Base-by-base conservation (phyloP, 2,329 filamentous ascomycete genomes). In the Neonectria punicea region DNA sequence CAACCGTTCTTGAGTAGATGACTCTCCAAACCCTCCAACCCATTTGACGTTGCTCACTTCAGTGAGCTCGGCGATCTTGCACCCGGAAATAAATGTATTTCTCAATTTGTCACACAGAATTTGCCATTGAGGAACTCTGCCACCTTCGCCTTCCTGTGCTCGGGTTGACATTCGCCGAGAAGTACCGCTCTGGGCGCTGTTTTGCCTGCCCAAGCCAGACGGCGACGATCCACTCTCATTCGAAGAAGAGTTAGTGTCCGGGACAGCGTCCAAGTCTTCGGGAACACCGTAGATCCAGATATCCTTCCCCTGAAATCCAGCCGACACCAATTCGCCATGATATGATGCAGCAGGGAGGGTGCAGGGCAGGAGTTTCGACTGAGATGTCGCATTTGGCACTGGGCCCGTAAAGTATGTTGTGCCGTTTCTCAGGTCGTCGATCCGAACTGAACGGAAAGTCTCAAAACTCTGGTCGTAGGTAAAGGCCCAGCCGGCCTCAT, bases 231-330 rank as follows among this genome's bases (percentile, higher is more conserved):
- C 67, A 44, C 74, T 72, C 14, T 70, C 65, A 46, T 65, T 67
- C 39, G 66, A 63, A 2, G 67, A 60, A 3, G 70, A 46, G 2
- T 73, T 60, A 61, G 57, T 81, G 78, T 87, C 85, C 2, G 87
- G 83, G 20, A 87, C 79, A 22, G 89, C 86, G 74, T 92, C 91
- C 20, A 94, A 80, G 70, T 92, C 89, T 72, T 91, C 89, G 1
- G 93, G 92, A 30, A 95, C 82, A 28, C 92, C 92, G 76, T 95
- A 95, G 2, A 95, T 78, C 91, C 92, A 95, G 5, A 96, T 81
- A 25, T 93, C 89, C 61, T 87, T 89, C 14, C 87, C 89, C 63
- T 91, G 84, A 69, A 94, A 94, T 1, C 91, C 92, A 11, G 92
- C 87, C 18, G 91, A 89, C 22, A 93, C 89, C 28, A 95, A 82